Evolutionary conservation across 2,329 filamentous ascomycete genomes (phyloP), one percentile per base, ranked within the genome.

Genomic region (Xylaria sp.): DNA sequence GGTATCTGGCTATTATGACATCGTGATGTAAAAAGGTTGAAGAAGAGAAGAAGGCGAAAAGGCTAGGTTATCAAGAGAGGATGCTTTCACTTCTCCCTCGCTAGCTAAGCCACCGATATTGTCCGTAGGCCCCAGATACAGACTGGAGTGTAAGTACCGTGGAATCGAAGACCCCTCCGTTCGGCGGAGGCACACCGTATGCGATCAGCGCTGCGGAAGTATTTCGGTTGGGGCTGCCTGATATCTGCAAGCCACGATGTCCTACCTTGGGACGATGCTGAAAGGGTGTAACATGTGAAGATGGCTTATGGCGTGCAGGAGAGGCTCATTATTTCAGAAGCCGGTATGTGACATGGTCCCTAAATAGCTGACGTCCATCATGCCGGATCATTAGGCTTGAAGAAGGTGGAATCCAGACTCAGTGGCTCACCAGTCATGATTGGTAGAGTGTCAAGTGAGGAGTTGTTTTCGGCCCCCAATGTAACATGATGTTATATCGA

Each of bases 1-100:
- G 23, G 3, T 5, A 39, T 42, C 56, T 55, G 34, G 49, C 23
- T 55, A 61, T 58, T 34, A 59, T 65, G 37, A 60, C 65, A 67
- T 69, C 19, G 60, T 64, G 57, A 39, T 30, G 53, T 52, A 47
- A n/a, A 23, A 30, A 13, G 4, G 55, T 6, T 47, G 11, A 19
- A 54, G 39, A 7, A 37, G 7, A 18, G 34, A 37, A 42, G n/a
- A 23, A 23, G 18, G 39, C 11, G 23, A 5, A 16, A 35, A 35
- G n/a, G 1, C 13, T 48, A 35, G 19, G 23, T 42, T 42, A 42
- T 42, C 37, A 13, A 13, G 5, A 42, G 37, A 42, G 37, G 9
- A 30, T 30, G 4, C 4, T 42, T 13, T 42, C 37, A 42, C 37
- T 42, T 13, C 37, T 42, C 9, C 37, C 37, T 42, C 37, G 37